phyloP scores from a whole-genome alignment of 1,284 basidiomycete species.

The Porogramme epimiltina region DNA sequence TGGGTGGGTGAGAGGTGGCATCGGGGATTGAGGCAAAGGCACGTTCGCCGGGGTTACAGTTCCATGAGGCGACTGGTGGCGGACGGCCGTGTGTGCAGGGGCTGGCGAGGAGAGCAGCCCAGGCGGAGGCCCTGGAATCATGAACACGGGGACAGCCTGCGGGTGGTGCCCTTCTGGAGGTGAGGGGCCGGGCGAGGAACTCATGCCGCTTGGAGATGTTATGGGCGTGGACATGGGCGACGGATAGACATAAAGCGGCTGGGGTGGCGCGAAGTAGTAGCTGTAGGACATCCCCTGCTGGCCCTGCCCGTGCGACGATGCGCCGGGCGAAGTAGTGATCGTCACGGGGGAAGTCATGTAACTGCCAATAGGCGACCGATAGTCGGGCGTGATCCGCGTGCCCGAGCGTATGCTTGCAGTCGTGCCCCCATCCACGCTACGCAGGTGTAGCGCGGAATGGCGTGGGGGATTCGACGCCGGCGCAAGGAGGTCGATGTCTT shows the following conservation, averaged over 20 bases:
- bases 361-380: constrained; percentile 11
- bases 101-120: constrained; percentile 20
- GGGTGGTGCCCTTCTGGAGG: constrained; percentile 9
- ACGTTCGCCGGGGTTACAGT: neutral
- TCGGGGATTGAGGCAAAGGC: constrained; percentile 8
- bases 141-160: constrained; percentile 29
- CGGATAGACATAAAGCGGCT: constrained; percentile 30
- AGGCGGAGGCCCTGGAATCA: constrained; percentile 29
- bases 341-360: constrained; percentile 21
- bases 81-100: constrained; percentile 1
- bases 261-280: constrained; percentile 26
- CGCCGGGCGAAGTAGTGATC: constrained; percentile 23
- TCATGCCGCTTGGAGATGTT: constrained; percentile 3
- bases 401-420: constrained; percentile 4
- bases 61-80: neutral
- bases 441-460: constrained; percentile 11
- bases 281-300: constrained; percentile 24
- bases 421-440: constrained; percentile 8
- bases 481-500: constrained; percentile 35
- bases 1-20: constrained; percentile 6
- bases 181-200: constrained; percentile 7
- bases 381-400: constrained; percentile 14
- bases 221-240: constrained; percentile 16
- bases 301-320: constrained; percentile 23
- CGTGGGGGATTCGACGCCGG: constrained; percentile 14